Base-by-base conservation (phyloP, 177 flowering plant species). In the Vitis hybrid region DNA sequence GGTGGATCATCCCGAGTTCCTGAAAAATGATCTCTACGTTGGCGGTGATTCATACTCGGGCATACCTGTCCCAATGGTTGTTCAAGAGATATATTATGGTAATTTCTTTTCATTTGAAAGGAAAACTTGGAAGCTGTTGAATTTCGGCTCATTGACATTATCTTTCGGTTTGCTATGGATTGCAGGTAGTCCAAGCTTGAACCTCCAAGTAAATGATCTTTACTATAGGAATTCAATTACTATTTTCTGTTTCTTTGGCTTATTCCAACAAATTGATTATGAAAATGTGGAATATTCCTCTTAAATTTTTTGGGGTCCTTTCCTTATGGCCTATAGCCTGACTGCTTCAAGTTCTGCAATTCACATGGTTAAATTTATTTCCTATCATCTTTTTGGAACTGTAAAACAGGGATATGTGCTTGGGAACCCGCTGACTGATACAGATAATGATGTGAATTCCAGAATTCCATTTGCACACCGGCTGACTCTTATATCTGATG, bases 41-140 rank as follows among this genome's bases (percentile, higher is more conserved):
- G 60, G 66, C 4, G 84, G 84, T 6, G 84, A 81, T 62, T 83
- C 86, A 0, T 83, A 81, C 51, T 59, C 78, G 0, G 86, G 86
- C 39, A 63, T 58, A 0, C 62, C 64, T 1, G 14, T 83, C 32
- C 82, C 86, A 4, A 56, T 77, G 7, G 8, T 69, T 11, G 78
- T 70, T 17, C 71, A 73, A n/a, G 69, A 77, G 5, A 68, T 76
- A 32, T 17, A n/a, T 1, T n/a, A 76, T 12, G 79, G 79, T 76
- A 65, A 64, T 8, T 57, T n/a, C 8, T 13, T 11, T 56, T 26
- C 30, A 26, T 26, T 26, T 26, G 30, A 3, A 26, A 26, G 30
- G 30, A 26, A 26, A 26, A 26, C 18, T 3, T 8, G 2, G 7
- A 5, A 15, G 1, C 48, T 56, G 4, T 52, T 17, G 12, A 1